A percentile compares a stretch with the other conserved stretches of the same genome.
Evolutionary conservation across 2,329 filamentous ascomycete species (phyloP).

Genomic region (Coniella lustricola): DNA sequence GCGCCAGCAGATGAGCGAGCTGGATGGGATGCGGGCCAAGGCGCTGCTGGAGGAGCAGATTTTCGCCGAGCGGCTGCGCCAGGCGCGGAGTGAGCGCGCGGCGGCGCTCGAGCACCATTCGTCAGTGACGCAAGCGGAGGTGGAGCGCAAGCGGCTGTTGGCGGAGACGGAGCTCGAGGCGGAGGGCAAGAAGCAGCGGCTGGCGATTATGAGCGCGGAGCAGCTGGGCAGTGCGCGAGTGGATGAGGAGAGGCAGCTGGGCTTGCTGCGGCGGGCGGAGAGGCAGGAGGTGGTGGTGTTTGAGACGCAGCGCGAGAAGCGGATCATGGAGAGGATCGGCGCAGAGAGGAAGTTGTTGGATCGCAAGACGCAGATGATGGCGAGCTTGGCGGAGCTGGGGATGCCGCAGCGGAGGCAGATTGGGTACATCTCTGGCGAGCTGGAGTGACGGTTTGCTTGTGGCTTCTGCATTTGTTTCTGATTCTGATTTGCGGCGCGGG

Average conservation of each 20-base stretch:
- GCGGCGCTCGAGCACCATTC: slow-evolving; percentile 39
- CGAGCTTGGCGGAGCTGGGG: slow-evolving; percentile 25
- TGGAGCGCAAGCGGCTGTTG: slow-evolving; percentile 36
- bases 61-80: slow-evolving; percentile 30
- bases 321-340: too few species aligned
- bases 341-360: slow-evolving; percentile 29
- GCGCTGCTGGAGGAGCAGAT: slow-evolving; percentile 40
- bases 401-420: slow-evolving; percentile 41
- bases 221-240: slow-evolving; percentile 38
- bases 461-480: too few species aligned
- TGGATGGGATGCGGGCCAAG: slow-evolving; percentile 36
- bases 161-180: slow-evolving; percentile 40
- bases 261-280: slow-evolving; percentile 41
- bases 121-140: slow-evolving; percentile 37
- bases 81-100: slow-evolving; percentile 29
- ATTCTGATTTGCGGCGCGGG: too few species aligned
- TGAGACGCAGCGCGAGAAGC: slow-evolving; percentile 37
- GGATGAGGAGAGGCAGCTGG: slow-evolving; percentile 42
- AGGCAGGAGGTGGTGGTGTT: slow-evolving; percentile 43
- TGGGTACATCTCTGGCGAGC: slow-evolving; percentile 48
- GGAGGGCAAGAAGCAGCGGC: slow-evolving; percentile 36
- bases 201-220: slow-evolving; percentile 43
- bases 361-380: slow-evolving; percentile 38
- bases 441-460: slow-evolving; percentile 29
- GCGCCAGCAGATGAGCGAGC: slow-evolving; percentile 38